A percentile compares a stretch with the other conserved stretches of the same genome.
Conservation (phyloP, 352 stramenopile species). For the Pythium dissotocum region DNA sequence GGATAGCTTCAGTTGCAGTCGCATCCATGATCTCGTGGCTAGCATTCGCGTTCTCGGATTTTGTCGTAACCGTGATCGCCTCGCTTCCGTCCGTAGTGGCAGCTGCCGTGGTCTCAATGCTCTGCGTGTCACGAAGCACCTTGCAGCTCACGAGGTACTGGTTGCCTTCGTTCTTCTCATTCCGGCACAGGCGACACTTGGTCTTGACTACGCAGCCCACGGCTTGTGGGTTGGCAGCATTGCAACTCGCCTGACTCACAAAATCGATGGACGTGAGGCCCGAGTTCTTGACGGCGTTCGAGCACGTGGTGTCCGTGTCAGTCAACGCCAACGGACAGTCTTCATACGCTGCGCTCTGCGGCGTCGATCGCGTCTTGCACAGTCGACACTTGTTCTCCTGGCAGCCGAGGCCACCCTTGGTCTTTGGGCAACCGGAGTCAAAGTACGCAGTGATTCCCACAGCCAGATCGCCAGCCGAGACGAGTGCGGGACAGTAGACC, state of each 20-base stretch:
- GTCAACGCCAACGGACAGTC: constrained; percentile 25
- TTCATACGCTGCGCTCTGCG: constrained; percentile 15
- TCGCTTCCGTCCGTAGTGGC: neutral
- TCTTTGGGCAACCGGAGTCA: constrained; percentile 33
- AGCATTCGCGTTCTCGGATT: neutral
- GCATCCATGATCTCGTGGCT: neutral
- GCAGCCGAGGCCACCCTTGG: constrained; percentile 35
- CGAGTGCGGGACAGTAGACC: constrained; percentile 21
- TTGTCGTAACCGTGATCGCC: neutral
- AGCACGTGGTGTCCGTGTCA: neutral
- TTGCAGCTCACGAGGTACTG: constrained; percentile 58
- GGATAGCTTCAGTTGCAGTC: neutral
- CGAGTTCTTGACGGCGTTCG: constrained; percentile 27
- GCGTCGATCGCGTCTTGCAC: constrained; percentile 38
- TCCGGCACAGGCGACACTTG: constrained; percentile 53
- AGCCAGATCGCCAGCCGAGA: constrained; percentile 30
- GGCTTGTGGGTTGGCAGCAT: constrained; percentile 27
- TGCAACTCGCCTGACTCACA: constrained; percentile 44
- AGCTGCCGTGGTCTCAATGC: neutral
- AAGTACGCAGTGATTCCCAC: constrained; percentile 40
- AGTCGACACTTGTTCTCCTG: constrained; percentile 35
- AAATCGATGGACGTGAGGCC: constrained; percentile 46
- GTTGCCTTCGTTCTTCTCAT: constrained; percentile 60
- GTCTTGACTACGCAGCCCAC: constrained; percentile 47
- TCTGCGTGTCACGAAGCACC: constrained; percentile 38